These are phyloP conservation scores for Backusella australiensis DNA, from an alignment of 192 early-diverging fungal genomes.

Conservation along the genomic window DNA sequence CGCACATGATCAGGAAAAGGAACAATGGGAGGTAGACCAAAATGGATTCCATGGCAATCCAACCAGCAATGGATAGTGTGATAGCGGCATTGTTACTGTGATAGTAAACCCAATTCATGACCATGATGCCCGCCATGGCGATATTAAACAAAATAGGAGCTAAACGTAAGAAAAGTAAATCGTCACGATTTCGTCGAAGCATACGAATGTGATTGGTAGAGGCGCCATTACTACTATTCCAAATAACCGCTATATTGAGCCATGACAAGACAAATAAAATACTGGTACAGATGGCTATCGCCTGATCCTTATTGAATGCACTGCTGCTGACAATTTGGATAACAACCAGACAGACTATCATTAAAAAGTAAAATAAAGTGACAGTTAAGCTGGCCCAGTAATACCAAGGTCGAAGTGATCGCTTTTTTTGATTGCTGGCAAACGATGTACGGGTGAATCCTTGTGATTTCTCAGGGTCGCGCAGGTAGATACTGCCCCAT, in stretches of 20 bases:
- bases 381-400: conserved; percentile 3
- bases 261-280: neutral
- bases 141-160: conserved; percentile 8
- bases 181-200: conserved; percentile 10
- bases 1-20: conserved; percentile 11
- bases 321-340: neutral
- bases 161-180: conserved; percentile 8
- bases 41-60: neutral
- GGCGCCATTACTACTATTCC: neutral
- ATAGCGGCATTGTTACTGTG: neutral
- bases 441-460: conserved; percentile 4
- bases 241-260: conserved; percentile 5
- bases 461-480: conserved; percentile 19
- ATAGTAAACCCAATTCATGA: conserved; percentile 1
- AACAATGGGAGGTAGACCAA: neutral
- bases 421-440: neutral
- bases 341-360: neutral
- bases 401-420: neutral
- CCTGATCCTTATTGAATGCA: neutral
- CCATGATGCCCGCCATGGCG: neutral
- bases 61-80: neutral
- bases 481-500: conserved; percentile 16
- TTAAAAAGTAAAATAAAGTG: conserved; percentile 1
- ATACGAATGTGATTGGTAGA: conserved; percentile 12
- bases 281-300: neutral